Percentiles rank a stretch among this genome's conserved stretches.
phyloP scores from a whole-genome alignment of 257 asterid species.

The Nicotiana otophora region DNA sequence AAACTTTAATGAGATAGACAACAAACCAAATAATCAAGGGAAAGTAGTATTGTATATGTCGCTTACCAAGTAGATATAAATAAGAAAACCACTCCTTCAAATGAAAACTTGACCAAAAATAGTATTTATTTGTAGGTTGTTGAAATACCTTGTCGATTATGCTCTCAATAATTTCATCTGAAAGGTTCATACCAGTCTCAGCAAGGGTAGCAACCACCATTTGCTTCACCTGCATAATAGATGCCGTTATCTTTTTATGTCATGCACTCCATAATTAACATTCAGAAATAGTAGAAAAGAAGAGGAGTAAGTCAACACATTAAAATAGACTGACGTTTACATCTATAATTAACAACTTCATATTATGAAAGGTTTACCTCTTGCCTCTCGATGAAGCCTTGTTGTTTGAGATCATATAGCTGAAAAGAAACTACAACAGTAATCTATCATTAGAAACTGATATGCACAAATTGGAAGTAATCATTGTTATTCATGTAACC shows the following conservation, averaged over 20 bases:
- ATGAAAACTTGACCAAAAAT: background rate
- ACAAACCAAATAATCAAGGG: background rate
- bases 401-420: constrained; percentile 98
- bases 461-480: background rate
- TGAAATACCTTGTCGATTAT: constrained; percentile 82
- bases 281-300: background rate
- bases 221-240: constrained; percentile 24
- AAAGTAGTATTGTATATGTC: background rate
- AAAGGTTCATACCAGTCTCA: constrained; percentile 28
- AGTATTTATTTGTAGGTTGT: background rate
- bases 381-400: constrained; percentile 97
- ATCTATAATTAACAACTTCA: background rate
- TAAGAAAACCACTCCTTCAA: background rate
- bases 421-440: constrained; percentile 79
- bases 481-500: background rate
- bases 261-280: background rate
- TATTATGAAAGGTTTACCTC: constrained; percentile 46
- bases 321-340: background rate
- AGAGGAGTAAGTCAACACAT: background rate
- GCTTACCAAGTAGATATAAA: background rate
- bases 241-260: background rate
- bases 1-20: background rate
- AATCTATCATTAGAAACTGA: background rate
- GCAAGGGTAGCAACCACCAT: constrained; percentile 34
- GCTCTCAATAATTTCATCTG: constrained; percentile 78